These are phyloP conservation scores for Vitis rotundifolia DNA, from an alignment of 164 flowering plant species.

Conservation along the genomic window DNA sequence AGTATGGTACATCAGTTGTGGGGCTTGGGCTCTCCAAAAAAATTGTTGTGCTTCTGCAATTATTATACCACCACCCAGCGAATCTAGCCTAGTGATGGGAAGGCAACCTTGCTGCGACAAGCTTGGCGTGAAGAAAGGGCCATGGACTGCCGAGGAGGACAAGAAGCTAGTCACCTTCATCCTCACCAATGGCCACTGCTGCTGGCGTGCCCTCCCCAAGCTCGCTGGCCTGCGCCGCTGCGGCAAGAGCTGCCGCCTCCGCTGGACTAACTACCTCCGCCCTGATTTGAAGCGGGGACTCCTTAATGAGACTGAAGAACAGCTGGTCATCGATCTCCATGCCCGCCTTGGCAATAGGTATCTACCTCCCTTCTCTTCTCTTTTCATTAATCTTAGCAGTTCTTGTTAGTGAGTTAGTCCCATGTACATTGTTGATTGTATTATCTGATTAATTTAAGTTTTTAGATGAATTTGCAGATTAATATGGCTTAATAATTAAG, in stretches of 20 bases:
- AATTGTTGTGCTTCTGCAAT: background rate
- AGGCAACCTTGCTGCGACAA: slow-evolving; percentile 89
- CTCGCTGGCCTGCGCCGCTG: slow-evolving; percentile 81
- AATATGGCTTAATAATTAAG: no score
- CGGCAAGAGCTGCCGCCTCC: slow-evolving; percentile 83
- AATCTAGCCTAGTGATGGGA: slow-evolving; percentile 42
- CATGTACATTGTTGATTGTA: background rate
- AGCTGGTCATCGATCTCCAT: slow-evolving; percentile 82
- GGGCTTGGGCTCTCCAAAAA: slow-evolving; percentile 8
- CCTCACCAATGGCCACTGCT: slow-evolving; percentile 37
- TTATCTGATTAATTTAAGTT: no score
- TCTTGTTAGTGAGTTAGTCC: no score
- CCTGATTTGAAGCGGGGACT: slow-evolving; percentile 82
- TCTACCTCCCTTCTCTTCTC: background rate
- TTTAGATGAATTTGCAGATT: no score
- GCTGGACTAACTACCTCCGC: slow-evolving; percentile 85
- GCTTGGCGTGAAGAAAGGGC: slow-evolving; percentile 81
- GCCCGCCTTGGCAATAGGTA: slow-evolving; percentile 79
- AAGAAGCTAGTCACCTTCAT: slow-evolving; percentile 27
- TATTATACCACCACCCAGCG: background rate
- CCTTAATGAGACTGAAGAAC: slow-evolving; percentile 63
- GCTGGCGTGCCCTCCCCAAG: slow-evolving; percentile 84
- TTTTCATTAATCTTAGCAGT: background rate
- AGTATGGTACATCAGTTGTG: background rate
- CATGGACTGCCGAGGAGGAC: slow-evolving; percentile 87